Evolutionary conservation across 768 basidiomycete genomes (phyloP), one percentile per base, ranked within the genome.

Genomic region (Boletellus emodensis): DNA sequence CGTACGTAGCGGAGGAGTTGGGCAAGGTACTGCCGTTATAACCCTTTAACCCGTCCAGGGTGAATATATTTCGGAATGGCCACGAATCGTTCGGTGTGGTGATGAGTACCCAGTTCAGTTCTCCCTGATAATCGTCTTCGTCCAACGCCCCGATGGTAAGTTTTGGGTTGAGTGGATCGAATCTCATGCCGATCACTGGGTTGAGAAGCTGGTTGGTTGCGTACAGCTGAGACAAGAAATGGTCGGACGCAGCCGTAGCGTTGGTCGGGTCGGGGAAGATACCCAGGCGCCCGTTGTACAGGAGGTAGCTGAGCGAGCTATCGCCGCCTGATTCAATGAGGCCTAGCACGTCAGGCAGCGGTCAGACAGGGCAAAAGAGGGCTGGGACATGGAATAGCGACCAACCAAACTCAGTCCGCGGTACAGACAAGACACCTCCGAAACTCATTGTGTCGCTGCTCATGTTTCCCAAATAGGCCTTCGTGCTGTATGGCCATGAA

Each of bases 61-160:
- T 44, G 24, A 59, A 49, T 1, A 52, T 18, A 7, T 59, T 59
- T 35, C 22, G 17, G 18, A 49, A 17, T 3, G 0, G 3, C 58
- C 54, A 52, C n/a, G 58, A 41, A 11, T 13, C 6, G 17, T 56
- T 56, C 1, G 57, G 57, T 7, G 50, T 63, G 44, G 9, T 44
- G 24, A 65, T 45, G 6, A 50, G 53, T 6, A 64, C 54, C 50
- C 63, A 59, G 30, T 64, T 59, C 15, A 64, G 5, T 1, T 48
- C 49, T 20, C 60, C 65, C 14, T 61, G 45, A 36, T 52, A 58
- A 47, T 63, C 61, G 6, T 40, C 55, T 26, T 51, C 44, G 30
- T 66, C 62, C 40, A 64, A 43, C 6, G 49, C 59, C 6, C 64
- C 62, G 14, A 64, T 63, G 4, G 62, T 63, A n/a, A 64, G 52